These are phyloP conservation scores for Hypoxylon sp. DNA, from an alignment of 2,329 filamentous ascomycete genomes.

Conservation along the genomic window DNA sequence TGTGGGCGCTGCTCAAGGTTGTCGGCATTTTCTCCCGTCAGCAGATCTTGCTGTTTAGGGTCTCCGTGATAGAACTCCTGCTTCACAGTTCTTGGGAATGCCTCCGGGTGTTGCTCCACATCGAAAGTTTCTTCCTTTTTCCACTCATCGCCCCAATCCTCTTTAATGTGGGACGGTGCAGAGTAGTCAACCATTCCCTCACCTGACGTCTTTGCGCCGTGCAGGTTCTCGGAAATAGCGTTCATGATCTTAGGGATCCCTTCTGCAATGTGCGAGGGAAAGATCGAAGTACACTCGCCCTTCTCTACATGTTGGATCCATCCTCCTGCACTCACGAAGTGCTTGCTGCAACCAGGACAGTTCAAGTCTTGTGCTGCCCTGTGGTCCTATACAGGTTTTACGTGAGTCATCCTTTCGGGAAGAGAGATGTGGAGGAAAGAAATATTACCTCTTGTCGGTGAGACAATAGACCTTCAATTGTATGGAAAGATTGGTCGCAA, in stretches of 20 bases:
- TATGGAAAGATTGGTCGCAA: constrained; percentile 38
- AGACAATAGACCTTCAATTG: constrained; percentile 16
- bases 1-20: constrained; percentile 28
- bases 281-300: constrained; percentile 58
- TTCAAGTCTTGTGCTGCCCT: constrained; percentile 58
- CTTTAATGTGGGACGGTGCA: constrained; percentile 18
- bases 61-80: constrained; percentile 43
- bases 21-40: constrained; percentile 35
- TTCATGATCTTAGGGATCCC: constrained; percentile 53
- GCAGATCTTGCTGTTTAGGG: constrained; percentile 40
- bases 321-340: constrained; percentile 56
- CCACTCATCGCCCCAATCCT: constrained; percentile 26
- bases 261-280: constrained; percentile 52
- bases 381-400: constrained; percentile 54
- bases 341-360: constrained; percentile 63
- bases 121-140: constrained; percentile 21
- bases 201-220: neutral
- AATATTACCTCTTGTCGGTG: constrained; percentile 43
- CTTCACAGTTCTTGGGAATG: constrained; percentile 32
- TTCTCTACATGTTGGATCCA: constrained; percentile 65
- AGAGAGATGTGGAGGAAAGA: neutral
- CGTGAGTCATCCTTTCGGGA: constrained; percentile 26
- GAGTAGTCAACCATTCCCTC: neutral
- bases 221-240: constrained; percentile 22
- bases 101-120: constrained; percentile 18